Conservation (phyloP, 805 yeast species). For the Torulaspora microellipsoides region DNA sequence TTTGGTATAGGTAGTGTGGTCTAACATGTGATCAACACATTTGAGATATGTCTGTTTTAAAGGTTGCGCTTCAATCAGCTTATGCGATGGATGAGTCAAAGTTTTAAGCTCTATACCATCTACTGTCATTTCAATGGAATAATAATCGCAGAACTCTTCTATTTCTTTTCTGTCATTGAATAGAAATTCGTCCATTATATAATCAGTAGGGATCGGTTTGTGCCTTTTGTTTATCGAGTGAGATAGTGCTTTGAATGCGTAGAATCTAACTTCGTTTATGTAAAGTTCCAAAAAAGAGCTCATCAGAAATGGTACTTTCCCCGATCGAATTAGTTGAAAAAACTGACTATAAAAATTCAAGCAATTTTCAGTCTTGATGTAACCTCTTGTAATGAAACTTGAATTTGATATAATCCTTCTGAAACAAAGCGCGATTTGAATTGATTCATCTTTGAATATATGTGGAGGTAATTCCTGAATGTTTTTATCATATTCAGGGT, state of each 20-base stretch:
- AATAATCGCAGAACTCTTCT: conserved; percentile 54
- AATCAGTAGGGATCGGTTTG: conserved; percentile 52
- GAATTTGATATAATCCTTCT: conserved; percentile 65
- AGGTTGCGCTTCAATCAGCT: conserved; percentile 37
- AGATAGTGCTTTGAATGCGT: conserved; percentile 64
- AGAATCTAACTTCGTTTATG: conserved; percentile 71
- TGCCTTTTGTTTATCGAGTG: conserved; percentile 65
- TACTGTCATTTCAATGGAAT: conserved; percentile 45
- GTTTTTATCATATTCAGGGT: conserved; percentile 77
- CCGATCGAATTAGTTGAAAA: conserved; percentile 50
- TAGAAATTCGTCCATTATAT: conserved; percentile 51
- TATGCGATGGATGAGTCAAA: conserved; percentile 37
- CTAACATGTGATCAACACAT: conserved; percentile 40
- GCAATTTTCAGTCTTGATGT: conserved; percentile 50
- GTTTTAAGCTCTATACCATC: conserved; percentile 45
- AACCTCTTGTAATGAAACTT: conserved; percentile 51
- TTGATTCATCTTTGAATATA: conserved; percentile 48
- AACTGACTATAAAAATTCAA: conserved; percentile 58
- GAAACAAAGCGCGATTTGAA: conserved; percentile 69
- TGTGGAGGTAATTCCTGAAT: conserved; percentile 60
- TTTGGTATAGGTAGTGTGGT: conserved; percentile 27
- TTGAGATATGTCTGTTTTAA: conserved; percentile 45
- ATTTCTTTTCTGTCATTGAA: conserved; percentile 60
- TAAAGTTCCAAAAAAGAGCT: conserved; percentile 75
- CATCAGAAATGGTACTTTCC: conserved; percentile 58